These are phyloP conservation scores for Cladorrhinum sp. DNA, from an alignment of 2,329 filamentous ascomycete genomes.

Conservation along the genomic window DNA sequence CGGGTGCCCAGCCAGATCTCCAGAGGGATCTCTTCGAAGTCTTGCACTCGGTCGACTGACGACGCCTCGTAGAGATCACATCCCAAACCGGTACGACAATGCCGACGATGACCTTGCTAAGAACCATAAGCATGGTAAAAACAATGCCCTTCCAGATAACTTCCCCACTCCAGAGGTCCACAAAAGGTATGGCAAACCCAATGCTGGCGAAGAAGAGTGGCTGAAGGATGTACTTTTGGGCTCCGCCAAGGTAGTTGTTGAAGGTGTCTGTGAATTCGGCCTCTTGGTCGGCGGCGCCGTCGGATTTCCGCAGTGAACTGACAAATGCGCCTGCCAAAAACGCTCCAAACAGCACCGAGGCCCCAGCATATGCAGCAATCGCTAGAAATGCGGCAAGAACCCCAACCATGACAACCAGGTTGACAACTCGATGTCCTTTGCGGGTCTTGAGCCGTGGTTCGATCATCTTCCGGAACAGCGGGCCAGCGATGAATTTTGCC, in stretches of 20 bases:
- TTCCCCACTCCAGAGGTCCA: constrained; percentile 59
- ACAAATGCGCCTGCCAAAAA: constrained; percentile 25
- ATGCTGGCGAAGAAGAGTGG: constrained; percentile 75
- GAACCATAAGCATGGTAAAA: constrained; percentile 67
- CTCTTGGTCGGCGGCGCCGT: not conserved
- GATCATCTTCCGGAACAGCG: constrained; percentile 17
- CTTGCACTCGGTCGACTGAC: not conserved
- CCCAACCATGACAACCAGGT: constrained; percentile 18
- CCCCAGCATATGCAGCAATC: constrained; percentile 24
- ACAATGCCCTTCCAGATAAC: constrained; percentile 71
- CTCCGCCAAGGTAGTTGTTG: constrained; percentile 39
- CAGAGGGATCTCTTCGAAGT: not conserved
- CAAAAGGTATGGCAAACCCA: constrained; percentile 75
- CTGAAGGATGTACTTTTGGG: constrained; percentile 53
- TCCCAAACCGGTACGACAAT: constrained; percentile 42
- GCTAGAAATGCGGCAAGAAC: constrained; percentile 22
- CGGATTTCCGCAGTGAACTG: constrained; percentile 10
- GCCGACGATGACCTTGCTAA: constrained; percentile 60
- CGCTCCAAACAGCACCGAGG: constrained; percentile 25
- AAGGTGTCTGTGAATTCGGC: constrained; percentile 32
- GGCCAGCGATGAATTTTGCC: constrained; percentile 13
- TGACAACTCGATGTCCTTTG: not conserved
- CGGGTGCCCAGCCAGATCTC: constrained; percentile 54
- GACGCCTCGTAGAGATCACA: constrained; percentile 14
- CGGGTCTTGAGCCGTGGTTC: constrained; percentile 5